Percentiles rank a stretch among this genome's conserved stretches.
phyloP scores from a whole-genome alignment of 2,329 filamentous ascomycete species.

The Nemania serpens region DNA sequence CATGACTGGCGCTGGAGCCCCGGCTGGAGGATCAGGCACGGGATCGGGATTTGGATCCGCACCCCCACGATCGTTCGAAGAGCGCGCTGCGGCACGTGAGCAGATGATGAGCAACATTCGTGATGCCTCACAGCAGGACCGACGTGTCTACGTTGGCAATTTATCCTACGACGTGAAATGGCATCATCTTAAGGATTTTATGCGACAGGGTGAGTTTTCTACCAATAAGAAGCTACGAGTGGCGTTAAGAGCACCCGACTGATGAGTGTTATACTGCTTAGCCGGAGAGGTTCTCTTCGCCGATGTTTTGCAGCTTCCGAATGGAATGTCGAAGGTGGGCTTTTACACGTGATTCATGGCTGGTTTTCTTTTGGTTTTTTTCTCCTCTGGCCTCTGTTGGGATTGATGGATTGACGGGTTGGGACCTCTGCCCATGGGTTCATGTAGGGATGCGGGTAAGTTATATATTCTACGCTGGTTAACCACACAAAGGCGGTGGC shows the following conservation, averaged over 20 bases:
- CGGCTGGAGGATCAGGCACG: slow-evolving; percentile 71
- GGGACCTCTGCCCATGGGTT: slow-evolving; percentile 82
- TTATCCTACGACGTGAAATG: slow-evolving; percentile 99
- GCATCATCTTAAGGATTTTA: slow-evolving; percentile 99
- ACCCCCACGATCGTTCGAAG: slow-evolving; percentile 79
- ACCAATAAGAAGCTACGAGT: slow-evolving; percentile 27
- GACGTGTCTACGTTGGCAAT: slow-evolving; percentile 98
- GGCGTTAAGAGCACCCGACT: slow-evolving; percentile 42
- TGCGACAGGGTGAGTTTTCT: slow-evolving; percentile 87
- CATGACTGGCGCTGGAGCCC: slow-evolving; percentile 76
- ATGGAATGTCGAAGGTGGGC: slow-evolving; percentile 99
- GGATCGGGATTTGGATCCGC: slow-evolving; percentile 67
- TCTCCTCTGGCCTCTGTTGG: slow-evolving; percentile 71
- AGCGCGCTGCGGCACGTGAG: slow-evolving; percentile 81
- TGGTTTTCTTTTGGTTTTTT: slow-evolving; percentile 76
- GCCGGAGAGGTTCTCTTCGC: slow-evolving; percentile 99
- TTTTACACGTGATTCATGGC: slow-evolving; percentile 85
- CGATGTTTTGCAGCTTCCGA: slow-evolving; percentile 98
- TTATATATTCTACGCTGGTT: slow-evolving; percentile 34
- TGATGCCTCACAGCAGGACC: slow-evolving; percentile 96
- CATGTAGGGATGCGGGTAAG: slow-evolving; percentile 99
- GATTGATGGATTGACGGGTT: slow-evolving; percentile 98
- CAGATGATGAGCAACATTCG: slow-evolving; percentile 95
- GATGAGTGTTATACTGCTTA: slow-evolving; percentile 51
- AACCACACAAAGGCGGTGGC: background rate